phyloP scores from a whole-genome alignment of 805 yeast species.

The Yarrowia bubula region DNA sequence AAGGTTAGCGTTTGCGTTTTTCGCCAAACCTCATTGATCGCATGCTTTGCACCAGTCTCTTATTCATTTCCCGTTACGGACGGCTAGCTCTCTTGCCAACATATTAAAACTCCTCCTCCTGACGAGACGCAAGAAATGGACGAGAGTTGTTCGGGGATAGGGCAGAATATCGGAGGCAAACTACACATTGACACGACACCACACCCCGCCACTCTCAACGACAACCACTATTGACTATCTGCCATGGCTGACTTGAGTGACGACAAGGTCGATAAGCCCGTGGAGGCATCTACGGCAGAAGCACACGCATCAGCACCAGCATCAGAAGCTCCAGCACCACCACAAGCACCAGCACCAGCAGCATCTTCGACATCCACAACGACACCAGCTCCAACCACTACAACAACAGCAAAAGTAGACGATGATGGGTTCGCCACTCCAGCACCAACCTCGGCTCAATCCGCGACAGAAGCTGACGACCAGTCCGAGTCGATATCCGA shows the following conservation, averaged over 20 bases:
- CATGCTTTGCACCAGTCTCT: constrained; percentile 9
- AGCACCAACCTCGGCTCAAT: not conserved
- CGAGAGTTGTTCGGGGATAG: not conserved
- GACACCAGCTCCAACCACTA: not conserved
- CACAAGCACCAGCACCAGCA: not conserved
- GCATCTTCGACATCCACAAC: not conserved
- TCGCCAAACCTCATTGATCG: constrained; percentile 20
- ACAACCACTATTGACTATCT: too few relatives aligned
- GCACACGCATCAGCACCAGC: too few relatives aligned
- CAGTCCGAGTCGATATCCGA: not conserved
- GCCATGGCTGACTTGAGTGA: too few relatives aligned
- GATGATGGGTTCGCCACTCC: not conserved
- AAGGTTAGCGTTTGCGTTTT: constrained; percentile 13
- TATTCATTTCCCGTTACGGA: constrained; percentile 15
- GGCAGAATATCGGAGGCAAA: not conserved
- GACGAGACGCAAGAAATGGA: not conserved
- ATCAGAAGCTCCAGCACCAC: not conserved
- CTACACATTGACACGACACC: not conserved
- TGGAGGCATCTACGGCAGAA: too few relatives aligned
- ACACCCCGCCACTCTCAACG: too few relatives aligned
- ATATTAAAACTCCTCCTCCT: constrained; percentile 4
- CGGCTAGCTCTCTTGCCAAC: not conserved
- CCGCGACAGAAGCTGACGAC: not conserved
- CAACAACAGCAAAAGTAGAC: not conserved
- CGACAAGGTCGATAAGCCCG: too few relatives aligned